Evolutionary conservation across 352 stramenopile species (phyloP), one percentile per base, ranked within the genome.

Genomic region (Phytophthora pseudosyringae): DNA sequence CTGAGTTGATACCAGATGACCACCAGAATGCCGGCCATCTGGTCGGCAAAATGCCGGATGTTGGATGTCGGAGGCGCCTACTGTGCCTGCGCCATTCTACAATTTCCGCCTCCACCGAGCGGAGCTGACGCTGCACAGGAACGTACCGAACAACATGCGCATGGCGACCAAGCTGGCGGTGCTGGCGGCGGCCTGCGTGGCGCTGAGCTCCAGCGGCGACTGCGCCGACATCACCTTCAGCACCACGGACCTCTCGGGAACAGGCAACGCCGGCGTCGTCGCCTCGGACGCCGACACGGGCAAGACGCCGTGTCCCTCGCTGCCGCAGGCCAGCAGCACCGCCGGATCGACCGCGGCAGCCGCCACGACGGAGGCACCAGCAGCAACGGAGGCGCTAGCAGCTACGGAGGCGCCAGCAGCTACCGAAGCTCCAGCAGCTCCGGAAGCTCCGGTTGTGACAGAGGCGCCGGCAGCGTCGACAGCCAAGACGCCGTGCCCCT

Each of bases 401-500:
- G 47, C 50, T 0, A 64, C 52, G 3, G 44, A 50, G 0, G 38
- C 41, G 0, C 44, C 62, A 12, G 36, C 25, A 52, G 47, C 33
- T 0, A 61, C 43, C 0, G 43, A 55, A 1, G 25, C 49, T 1
- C 21, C 51, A 15, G 35, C 13, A 29, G 26, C 41, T 3, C 54
- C 36, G 2, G 51, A 56, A 26, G 46, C 45, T 8, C 45, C 61
- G n/a, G 53, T 29, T 39, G 61, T 50, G 10, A 64, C 49, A 11
- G 59, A 62, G 9, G 54, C 60, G 5, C 36, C 64, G 3, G 46
- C 26, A 21, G 50, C 54, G 12, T 58, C 53, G 4, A 18, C 56
- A 43, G 47, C 47, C 33, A 73, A 71, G 48, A 63, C 71, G 15
- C 71, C 71, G 35, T 79, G 71, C 18, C 71, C 71, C 21, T 64